These are phyloP conservation scores for Lentinula sp. DNA, from an alignment of 768 basidiomycete genomes.

Conservation along the genomic window DNA sequence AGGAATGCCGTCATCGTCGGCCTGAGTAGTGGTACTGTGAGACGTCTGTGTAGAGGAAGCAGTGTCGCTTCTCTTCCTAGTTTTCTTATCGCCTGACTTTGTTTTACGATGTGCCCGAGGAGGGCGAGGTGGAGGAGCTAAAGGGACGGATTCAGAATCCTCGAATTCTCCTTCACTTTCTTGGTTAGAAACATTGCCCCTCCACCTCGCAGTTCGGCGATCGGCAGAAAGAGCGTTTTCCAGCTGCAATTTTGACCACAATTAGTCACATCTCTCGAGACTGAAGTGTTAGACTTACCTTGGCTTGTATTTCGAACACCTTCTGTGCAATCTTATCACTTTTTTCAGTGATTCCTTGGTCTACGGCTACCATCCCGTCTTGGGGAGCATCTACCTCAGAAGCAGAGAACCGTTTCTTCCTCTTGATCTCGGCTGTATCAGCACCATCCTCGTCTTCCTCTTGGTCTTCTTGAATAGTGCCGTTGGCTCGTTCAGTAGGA, in stretches of 20 bases:
- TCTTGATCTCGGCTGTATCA: constrained; percentile 20
- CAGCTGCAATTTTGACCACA: constrained; percentile 39
- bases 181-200: constrained; percentile 23
- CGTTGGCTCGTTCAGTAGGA: constrained; percentile 38
- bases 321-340: constrained; percentile 87
- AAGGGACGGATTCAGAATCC: constrained; percentile 20
- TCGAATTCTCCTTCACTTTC: constrained; percentile 57
- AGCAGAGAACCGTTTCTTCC: constrained; percentile 79
- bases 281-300: constrained; percentile 43
- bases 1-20: constrained; percentile 21
- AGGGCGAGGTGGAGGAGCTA: constrained; percentile 36
- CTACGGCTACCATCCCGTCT: constrained; percentile 82
- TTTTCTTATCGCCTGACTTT: constrained; percentile 24
- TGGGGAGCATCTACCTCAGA: constrained; percentile 57
- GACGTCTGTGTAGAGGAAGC: constrained; percentile 55
- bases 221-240: constrained; percentile 70
- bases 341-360: constrained; percentile 77
- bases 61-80: constrained; percentile 52
- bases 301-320: constrained; percentile 85
- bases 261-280: constrained; percentile 4
- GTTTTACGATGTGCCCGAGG: constrained; percentile 23
- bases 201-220: constrained; percentile 36
- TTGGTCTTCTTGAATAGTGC: constrained; percentile 50
- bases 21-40: constrained; percentile 18
- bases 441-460: constrained; percentile 38